These are phyloP conservation scores for Canavalia gladiata DNA, from an alignment of 306 rosid species.

Conservation along the genomic window DNA sequence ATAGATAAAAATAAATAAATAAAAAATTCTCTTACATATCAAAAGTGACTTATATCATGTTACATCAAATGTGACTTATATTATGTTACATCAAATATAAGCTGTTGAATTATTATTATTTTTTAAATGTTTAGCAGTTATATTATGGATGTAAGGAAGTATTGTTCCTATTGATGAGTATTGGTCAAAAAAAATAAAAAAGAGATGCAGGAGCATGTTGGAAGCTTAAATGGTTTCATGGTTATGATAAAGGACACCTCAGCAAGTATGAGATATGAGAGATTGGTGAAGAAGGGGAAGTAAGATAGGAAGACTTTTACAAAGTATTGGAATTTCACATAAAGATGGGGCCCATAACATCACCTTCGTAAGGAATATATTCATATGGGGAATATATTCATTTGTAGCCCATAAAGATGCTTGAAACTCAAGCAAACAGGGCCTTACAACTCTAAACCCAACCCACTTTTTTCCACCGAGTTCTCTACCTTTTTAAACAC, in stretches of 20 bases:
- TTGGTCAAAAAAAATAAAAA: no score
- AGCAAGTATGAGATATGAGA: neutral
- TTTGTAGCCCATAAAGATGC: constrained; percentile 79
- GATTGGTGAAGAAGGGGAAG: constrained; percentile 11
- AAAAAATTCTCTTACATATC: no score
- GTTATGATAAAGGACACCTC: neutral
- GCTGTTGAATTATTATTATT: no score
- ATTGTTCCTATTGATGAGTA: no score
- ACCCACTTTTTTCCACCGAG: constrained; percentile 67
- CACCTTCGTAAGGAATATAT: constrained; percentile 79
- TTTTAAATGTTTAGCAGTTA: no score
- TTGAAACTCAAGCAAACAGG: constrained; percentile 94
- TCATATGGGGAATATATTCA: constrained; percentile 87
- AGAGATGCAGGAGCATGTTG: neutral
- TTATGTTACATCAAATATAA: no score
- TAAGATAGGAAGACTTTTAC: constrained; percentile 23
- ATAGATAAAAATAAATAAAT: neutral
- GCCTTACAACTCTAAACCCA: constrained; percentile 73
- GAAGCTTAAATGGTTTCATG: neutral
- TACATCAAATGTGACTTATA: no score
- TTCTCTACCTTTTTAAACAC: constrained; percentile 58
- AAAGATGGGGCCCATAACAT: constrained; percentile 74
- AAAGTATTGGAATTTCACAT: constrained; percentile 54
- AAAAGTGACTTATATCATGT: no score
- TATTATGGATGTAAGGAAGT: no score